phyloP scores from a whole-genome alignment of 1,284 basidiomycete genomes.

The Neotropicomus parvogracilis region DNA sequence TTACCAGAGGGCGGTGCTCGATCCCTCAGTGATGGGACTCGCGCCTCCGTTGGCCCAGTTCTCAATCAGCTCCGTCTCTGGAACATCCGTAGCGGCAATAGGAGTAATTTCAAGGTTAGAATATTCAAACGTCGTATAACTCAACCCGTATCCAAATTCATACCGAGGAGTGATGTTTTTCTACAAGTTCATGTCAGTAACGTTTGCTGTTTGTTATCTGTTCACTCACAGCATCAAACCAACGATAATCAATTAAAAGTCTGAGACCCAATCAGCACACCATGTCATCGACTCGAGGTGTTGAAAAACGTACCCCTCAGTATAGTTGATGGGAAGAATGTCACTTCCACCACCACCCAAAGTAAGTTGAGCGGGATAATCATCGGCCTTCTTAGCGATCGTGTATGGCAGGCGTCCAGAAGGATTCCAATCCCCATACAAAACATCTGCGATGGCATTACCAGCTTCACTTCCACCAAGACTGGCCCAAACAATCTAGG shows the following conservation, averaged over 20 bases:
- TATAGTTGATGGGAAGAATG: slow-evolving; percentile 36
- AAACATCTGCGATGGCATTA: slow-evolving; percentile 35
- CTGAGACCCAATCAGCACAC: slow-evolving; percentile 24
- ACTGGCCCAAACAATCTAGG: slow-evolving; percentile 44
- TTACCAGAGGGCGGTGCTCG: slow-evolving; percentile 31
- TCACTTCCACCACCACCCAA: slow-evolving; percentile 21
- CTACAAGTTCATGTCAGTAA: slow-evolving; percentile 10
- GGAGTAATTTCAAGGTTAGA: slow-evolving; percentile 46
- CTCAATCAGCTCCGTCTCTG: slow-evolving; percentile 38
- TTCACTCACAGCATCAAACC: slow-evolving; percentile 41
- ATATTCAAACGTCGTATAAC: slow-evolving; percentile 79
- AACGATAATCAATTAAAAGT: slow-evolving; percentile 57
- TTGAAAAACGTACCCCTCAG: slow-evolving; percentile 36
- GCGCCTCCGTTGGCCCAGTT: slow-evolving; percentile 58
- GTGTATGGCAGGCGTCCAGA: slow-evolving; percentile 57
- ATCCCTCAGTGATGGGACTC: slow-evolving; percentile 31
- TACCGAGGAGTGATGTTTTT: slow-evolving; percentile 53
- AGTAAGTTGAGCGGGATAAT: slow-evolving; percentile 36
- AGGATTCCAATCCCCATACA: slow-evolving; percentile 53
- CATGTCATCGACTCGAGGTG: not conserved
- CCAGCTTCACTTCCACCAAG: slow-evolving; percentile 64
- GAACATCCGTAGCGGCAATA: slow-evolving; percentile 34
- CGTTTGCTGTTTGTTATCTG: not conserved
- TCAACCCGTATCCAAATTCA: slow-evolving; percentile 64
- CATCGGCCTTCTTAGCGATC: slow-evolving; percentile 43